Evolutionary conservation across 2,329 filamentous ascomycete species (phyloP), one percentile per base, ranked within the genome.

Genomic region (Beauveria bassiana): DNA sequence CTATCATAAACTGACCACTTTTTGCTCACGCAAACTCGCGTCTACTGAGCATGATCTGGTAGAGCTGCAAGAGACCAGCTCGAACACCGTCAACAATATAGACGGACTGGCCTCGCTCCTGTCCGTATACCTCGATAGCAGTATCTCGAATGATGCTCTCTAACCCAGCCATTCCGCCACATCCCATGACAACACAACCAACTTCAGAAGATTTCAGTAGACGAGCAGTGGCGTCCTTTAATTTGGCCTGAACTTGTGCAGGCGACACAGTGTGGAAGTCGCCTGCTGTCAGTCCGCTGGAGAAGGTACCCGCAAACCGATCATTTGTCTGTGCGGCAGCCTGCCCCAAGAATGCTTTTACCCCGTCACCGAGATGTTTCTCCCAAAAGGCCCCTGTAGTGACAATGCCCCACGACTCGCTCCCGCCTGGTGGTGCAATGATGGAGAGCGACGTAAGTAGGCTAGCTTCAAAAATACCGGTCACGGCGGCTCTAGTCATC

Each of bases 311-410:
- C 0, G 86, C 88, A 70, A 96, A 96, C 52, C 81, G 81, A 63
- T 64, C 56, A 59, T 74, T 78, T 5, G 24, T 65, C 0, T 69
- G 71, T 1, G 70, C 70, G 0, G 67, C 66, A 0, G 73, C 69
- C 5, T 75, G 70, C 0, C 88, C 89, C 0, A 96, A 73, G 65
- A 90, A 87, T 0, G 74, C 71, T 2, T 75, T 75, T 0, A 95
- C 87, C 0, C 89, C 92, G 0, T 81, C 75, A 0, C 76, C 78
- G 14, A 97, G 77, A 42, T 95, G 86, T 0, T 78, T 73, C 69
- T 93, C 88, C 93, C 93, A 97, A 65, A 89, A 89, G 61, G 84
- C 84, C 0, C 92, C 93, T 0, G 93, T 97, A 5, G 89, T 93
- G 5, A 98, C 88, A 65, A 98, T 95, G 2, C 92, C 93, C 79